A percentile compares a stretch with the other conserved stretches of the same genome.
These are phyloP conservation scores for Lipomyces lipofer DNA, from an alignment of 805 yeast genomes.

Conservation along the genomic window DNA sequence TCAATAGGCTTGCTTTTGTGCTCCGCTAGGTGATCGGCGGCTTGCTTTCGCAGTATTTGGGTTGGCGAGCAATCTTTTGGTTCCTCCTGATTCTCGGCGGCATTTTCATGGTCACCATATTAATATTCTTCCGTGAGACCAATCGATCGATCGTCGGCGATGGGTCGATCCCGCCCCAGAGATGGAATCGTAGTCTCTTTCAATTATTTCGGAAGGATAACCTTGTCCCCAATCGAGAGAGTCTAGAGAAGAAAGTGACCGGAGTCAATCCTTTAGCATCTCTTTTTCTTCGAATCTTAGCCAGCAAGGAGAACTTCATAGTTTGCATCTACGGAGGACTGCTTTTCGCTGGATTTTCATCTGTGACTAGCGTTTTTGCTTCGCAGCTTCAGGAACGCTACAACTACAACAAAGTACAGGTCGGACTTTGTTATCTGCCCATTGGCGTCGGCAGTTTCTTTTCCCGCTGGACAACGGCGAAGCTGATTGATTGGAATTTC, in stretches of 20 bases:
- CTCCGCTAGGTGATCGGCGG: too few species aligned
- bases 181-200: background rate
- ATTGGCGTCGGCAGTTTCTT: slow-evolving; percentile 6
- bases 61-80: slow-evolving; percentile 79
- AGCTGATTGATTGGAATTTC: slow-evolving; percentile 14
- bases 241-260: background rate
- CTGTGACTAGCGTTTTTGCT: background rate
- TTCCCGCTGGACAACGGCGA: background rate
- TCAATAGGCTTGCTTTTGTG: too few species aligned
- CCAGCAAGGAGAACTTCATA: background rate
- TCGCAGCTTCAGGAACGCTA: background rate
- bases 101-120: slow-evolving; percentile 38
- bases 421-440: slow-evolving; percentile 7
- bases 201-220: background rate
- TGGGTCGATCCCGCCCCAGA: slow-evolving; percentile 50
- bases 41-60: slow-evolving; percentile 46
- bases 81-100: slow-evolving; percentile 70
- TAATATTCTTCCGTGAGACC: slow-evolving; percentile 68
- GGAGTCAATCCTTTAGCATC: background rate
- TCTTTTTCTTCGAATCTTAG: background rate
- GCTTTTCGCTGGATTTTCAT: background rate
- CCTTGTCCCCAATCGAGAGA: background rate
- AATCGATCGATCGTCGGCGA: slow-evolving; percentile 70
- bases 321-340: background rate
- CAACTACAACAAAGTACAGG: slow-evolving; percentile 1